phyloP scores from a whole-genome alignment of 805 yeast genomes.

The Candida maltosa region DNA sequence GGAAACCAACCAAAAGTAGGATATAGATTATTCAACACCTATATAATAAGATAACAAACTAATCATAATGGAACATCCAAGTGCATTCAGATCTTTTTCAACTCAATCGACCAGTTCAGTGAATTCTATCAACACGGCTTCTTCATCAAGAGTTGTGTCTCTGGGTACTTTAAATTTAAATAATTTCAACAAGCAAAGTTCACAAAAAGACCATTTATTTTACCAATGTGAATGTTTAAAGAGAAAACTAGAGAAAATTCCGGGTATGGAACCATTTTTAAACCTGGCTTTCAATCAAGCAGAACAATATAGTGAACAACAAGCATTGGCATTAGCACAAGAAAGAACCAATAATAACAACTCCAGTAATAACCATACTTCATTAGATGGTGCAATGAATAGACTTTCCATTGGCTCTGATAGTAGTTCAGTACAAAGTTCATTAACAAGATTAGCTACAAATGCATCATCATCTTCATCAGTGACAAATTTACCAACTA shows the following conservation, averaged over 20 bases:
- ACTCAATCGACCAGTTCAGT: slow-evolving; percentile 22
- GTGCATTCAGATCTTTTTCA: slow-evolving; percentile 37
- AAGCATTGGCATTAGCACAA: slow-evolving; percentile 52
- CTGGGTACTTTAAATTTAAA: slow-evolving; percentile 45
- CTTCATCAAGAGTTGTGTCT: slow-evolving; percentile 37
- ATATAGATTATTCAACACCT: no score
- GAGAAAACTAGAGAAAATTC: slow-evolving; percentile 52
- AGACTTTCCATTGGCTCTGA: slow-evolving; percentile 30
- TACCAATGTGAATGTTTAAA: slow-evolving; percentile 60
- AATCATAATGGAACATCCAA: slow-evolving; percentile 10
- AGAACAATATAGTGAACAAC: slow-evolving; percentile 69
- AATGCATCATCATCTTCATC: neutral
- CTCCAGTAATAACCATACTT: neutral
- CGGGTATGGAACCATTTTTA: slow-evolving; percentile 68
- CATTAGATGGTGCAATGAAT: slow-evolving; percentile 3
- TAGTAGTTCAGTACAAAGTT: slow-evolving; percentile 9
- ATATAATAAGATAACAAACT: no score
- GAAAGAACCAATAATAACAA: slow-evolving; percentile 11
- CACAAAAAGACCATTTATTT: slow-evolving; percentile 64
- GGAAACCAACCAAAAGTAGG: no score
- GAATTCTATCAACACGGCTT: slow-evolving; percentile 24
- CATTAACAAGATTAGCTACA: neutral
- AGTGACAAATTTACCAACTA: slow-evolving; percentile 9
- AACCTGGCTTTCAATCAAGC: slow-evolving; percentile 63
- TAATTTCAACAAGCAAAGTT: slow-evolving; percentile 62